Base-by-base conservation (phyloP, 176 grass and related monocot species). In the Rhynchospora tenuis region DNA sequence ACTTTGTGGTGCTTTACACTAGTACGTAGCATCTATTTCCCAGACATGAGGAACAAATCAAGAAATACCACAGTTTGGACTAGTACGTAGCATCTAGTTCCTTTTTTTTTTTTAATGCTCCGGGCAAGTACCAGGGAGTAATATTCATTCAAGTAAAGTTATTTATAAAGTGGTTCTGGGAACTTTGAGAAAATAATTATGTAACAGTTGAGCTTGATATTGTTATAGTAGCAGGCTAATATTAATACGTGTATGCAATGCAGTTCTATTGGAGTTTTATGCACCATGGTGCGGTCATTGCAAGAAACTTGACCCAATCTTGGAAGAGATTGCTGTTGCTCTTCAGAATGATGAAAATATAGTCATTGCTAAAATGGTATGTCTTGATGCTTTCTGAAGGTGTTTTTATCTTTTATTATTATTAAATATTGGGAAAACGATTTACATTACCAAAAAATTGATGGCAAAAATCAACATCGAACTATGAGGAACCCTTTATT, bases 351-450 rank as follows among this genome's bases (percentile, higher is more conserved):
- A 95, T 3, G 77, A 87, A 64, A 84, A 86, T 63, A 84, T 99
- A 2, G 5, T 99, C 46, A 99, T 99, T 80, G 89, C 93, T 57
- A 99, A 99, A 86, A 95, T 99, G 85, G 96, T 99, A 90, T 69
- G 20, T 38, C 14, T 63, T 58, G 64, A 73, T 80, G 46, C n/a
- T 66, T 79, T 63, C 73, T 10, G 61, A 59, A 20, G 23, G 48
- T 50, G 13, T 50, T 52, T 29, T 52, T 23, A 68, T 19, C 5
- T 42, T 4, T 12, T 42, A 45, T n/a, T n/a, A n/a, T n/a, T n/a
- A n/a, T n/a, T n/a, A n/a, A n/a, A n/a, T n/a, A n/a, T 17, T 57
- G 57, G 45, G 28, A 19, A 64, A 71, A 46, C 6, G 16, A 13
- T 13, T 71, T 24, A n/a, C 9, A 51, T 22, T 24, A 61, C 22